Percentiles rank a stretch among this genome's conserved stretches.
Evolutionary conservation across 2,329 filamentous ascomycete genomes (phyloP).

Genomic region (Monascus ruber): DNA sequence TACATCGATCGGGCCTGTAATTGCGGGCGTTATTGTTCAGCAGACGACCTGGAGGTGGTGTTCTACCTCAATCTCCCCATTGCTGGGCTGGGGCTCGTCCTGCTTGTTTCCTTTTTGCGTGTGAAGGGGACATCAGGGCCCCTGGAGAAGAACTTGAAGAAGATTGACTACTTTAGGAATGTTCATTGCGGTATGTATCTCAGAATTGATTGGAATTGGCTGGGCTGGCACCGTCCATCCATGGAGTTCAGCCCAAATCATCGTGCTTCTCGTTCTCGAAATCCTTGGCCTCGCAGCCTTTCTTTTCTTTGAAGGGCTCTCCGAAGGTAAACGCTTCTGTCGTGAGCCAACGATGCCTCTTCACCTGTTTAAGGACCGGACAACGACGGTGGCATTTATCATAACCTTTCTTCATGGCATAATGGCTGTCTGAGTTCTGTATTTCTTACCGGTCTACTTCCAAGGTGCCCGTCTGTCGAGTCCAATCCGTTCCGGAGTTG

Average conservation of each 20-base stretch:
- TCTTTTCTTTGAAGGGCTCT: background rate
- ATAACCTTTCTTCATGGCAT: constrained; percentile 21
- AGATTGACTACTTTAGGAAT: constrained; percentile 23
- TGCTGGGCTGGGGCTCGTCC: constrained; percentile 9
- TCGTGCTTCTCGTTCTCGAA: background rate
- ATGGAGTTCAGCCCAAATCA: constrained; percentile 12
- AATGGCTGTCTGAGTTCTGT: constrained; percentile 18
- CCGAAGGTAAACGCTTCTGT: background rate
- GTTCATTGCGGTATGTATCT: constrained; percentile 15
- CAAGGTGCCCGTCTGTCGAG: constrained; percentile 21
- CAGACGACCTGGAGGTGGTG: constrained; percentile 15
- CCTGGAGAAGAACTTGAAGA: constrained; percentile 3
- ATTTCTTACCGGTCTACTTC: constrained; percentile 32
- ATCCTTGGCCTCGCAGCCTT: background rate
- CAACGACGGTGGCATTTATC: background rate
- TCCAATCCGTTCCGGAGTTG: constrained; percentile 15
- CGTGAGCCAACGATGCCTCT: constrained; percentile 25
- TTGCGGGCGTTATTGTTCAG: constrained; percentile 17
- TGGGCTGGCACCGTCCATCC: constrained; percentile 19
- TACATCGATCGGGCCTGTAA: constrained; percentile 37
- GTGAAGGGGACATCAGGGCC: constrained; percentile 5
- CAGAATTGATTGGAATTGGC: constrained; percentile 20
- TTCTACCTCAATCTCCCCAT: constrained; percentile 22
- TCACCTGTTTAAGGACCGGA: constrained; percentile 26
- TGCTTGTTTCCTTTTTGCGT: constrained; percentile 14